Base-by-base conservation (phyloP, 495 filamentous ascomycete genomes). In the Neurospora sp. region DNA sequence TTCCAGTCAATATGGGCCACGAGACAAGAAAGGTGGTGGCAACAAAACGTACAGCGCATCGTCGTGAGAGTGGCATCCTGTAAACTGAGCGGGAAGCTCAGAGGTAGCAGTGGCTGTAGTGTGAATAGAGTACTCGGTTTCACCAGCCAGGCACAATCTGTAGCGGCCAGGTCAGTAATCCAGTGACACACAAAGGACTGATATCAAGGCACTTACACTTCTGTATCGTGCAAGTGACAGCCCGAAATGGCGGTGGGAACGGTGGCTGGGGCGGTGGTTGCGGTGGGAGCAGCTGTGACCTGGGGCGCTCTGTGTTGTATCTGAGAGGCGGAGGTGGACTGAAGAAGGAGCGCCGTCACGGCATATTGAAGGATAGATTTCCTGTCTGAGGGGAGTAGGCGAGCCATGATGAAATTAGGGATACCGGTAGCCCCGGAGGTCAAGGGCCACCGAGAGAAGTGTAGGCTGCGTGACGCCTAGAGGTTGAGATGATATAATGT, bases 91-190 rank as follows among this genome's bases (percentile, higher is more conserved):
- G 0, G 74, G 74, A 45, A 76, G 37, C 35, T 74, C 74, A 27
- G 70, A 69, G 31, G 74, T 74, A 27, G 69, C 72, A 14, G 72
- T 75, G 42, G 59, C 69, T 20, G 74, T 71, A 20, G 20, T 70
- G 31, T 70, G 70, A 31, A 76, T 68, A 40, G 69, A 40, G 37
- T 72, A 76, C 40, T 76, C 74, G 0, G 70, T 68, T 17, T 61
- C 39, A 41, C 73, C 73, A n/a, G 61, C 74, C 70, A 76, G 45
- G 73, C 74, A 76, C 31, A 70, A 69, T 48, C 74, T 76, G 71
- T 42, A 17, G 31, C 9, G 14, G 27, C 27, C 17, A 61, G 12
- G 72, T 73, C 39, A 73, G 72, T 41, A 72, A 35, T 31, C 39
- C 20, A 38, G n/a, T 40, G 42, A 27, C n/a, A 39, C 27, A 35